phyloP scores from a whole-genome alignment of 441 rosid genomes.

The Oxalis stricta region DNA sequence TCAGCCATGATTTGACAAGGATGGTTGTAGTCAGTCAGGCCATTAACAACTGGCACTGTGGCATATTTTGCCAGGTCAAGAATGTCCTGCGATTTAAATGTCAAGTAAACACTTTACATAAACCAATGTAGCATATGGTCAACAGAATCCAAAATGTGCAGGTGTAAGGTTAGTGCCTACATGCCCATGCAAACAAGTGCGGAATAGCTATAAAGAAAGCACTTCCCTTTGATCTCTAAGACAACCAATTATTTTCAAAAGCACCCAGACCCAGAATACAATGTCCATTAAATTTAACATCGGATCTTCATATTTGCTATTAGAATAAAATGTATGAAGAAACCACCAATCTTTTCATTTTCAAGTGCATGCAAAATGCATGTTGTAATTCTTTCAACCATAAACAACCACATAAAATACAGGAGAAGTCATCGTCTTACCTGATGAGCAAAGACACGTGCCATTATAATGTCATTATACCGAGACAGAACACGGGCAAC shows the following conservation, averaged over 20 bases:
- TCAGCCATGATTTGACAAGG: conserved; percentile 99
- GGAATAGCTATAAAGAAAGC: too few species aligned
- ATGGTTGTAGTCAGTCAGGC: conserved; percentile 86
- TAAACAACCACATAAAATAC: not conserved
- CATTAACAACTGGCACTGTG: conserved; percentile 76
- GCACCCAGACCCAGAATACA: too few species aligned
- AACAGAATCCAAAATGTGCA: not conserved
- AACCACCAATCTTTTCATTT: too few species aligned
- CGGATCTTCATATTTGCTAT: too few species aligned
- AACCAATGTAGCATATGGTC: too few species aligned
- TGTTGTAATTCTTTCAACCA: not conserved
- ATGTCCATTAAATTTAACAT: too few species aligned
- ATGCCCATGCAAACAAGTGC: too few species aligned
- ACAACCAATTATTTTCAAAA: too few species aligned
- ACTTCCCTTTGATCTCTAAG: too few species aligned
- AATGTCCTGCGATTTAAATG: conserved; percentile 75
- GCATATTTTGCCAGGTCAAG: conserved; percentile 83
- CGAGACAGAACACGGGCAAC: conserved; percentile 86
- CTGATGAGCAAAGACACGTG: conserved; percentile 98
- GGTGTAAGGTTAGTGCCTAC: not conserved
- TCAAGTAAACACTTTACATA: too few species aligned
- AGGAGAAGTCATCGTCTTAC: conserved; percentile 66
- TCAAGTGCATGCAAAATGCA: too few species aligned
- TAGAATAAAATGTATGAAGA: too few species aligned
- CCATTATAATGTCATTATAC: conserved; percentile 92